Evolutionary conservation across 2,329 filamentous ascomycete genomes (phyloP).

Genomic region (Fusarium ambrosium): DNA sequence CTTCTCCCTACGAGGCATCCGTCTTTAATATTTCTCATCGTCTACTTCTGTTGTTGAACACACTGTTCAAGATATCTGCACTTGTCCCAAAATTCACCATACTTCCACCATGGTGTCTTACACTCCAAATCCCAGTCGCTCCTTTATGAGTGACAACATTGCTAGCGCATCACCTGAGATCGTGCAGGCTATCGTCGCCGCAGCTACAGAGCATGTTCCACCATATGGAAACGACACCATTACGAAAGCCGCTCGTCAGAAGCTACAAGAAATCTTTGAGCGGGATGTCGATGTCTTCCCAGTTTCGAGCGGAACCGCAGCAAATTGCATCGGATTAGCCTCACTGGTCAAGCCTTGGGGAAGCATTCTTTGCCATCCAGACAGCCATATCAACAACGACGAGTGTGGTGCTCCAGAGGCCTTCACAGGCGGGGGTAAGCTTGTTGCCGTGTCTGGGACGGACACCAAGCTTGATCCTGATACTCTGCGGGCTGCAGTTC

Average conservation of each 20-base stretch:
- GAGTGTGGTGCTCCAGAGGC: background rate
- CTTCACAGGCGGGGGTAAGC: background rate
- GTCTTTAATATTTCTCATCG: background rate
- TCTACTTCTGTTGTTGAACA: background rate
- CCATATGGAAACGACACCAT: background rate
- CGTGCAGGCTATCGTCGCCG: background rate
- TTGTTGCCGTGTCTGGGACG: background rate
- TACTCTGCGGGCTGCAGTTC: background rate
- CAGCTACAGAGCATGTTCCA: background rate
- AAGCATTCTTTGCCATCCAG: slow-evolving; percentile 4
- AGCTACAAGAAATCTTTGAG: background rate
- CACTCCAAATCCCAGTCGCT: background rate
- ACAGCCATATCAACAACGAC: background rate
- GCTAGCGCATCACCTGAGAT: background rate
- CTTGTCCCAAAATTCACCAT: background rate
- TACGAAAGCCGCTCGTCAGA: background rate
- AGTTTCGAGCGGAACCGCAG: slow-evolving; percentile 6
- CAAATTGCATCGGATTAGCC: slow-evolving; percentile 4
- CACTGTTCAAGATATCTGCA: background rate
- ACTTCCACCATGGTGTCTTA: background rate
- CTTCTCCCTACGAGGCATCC: background rate
- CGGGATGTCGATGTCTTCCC: background rate
- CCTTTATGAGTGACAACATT: background rate
- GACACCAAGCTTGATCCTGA: background rate
- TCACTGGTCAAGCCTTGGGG: background rate